Percentiles rank a stretch among this genome's conserved stretches.
phyloP scores from a whole-genome alignment of 176 grass and related monocot species.

The Avena insularis region DNA sequence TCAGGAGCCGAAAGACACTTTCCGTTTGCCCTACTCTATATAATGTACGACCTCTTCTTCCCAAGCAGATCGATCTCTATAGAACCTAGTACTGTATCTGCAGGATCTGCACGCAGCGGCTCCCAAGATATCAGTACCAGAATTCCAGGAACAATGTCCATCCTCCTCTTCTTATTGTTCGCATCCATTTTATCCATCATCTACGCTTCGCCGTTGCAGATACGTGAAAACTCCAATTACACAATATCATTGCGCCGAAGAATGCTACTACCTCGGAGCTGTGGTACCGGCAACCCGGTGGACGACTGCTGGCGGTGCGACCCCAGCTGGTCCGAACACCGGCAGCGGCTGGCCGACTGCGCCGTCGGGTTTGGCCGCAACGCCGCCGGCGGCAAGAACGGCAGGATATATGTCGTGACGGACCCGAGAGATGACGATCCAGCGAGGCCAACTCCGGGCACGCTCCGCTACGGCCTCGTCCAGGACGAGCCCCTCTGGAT shows the following conservation, averaged over 20 bases:
- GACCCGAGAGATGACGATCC: conserved; percentile 49
- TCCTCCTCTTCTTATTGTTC: neutral
- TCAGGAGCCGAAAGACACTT: no score
- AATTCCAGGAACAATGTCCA: neutral
- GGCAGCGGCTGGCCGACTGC: conserved; percentile 50
- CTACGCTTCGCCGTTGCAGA: neutral
- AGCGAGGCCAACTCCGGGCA: conserved; percentile 22
- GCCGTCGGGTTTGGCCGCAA: conserved; percentile 48
- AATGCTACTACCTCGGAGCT: neutral
- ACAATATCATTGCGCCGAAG: neutral
- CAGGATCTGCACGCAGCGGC: no score
- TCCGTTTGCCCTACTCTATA: no score
- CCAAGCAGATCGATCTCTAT: no score
- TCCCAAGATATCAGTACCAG: neutral
- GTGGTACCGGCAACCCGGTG: conserved; percentile 46
- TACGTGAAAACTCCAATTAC: neutral
- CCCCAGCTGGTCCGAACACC: conserved; percentile 47
- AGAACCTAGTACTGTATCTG: no score
- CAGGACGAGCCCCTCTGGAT: conserved; percentile 58
- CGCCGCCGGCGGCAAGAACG: conserved; percentile 42
- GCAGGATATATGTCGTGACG: conserved; percentile 42
- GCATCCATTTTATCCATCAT: neutral
- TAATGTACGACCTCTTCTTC: no score
- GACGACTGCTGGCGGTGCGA: conserved; percentile 71
- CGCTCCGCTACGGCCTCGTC: conserved; percentile 47